Percentiles rank a stretch among this genome's conserved stretches.
Evolutionary conservation across 1,284 basidiomycete species (phyloP).

Genomic region (Taiwanofungus camphoratus): DNA sequence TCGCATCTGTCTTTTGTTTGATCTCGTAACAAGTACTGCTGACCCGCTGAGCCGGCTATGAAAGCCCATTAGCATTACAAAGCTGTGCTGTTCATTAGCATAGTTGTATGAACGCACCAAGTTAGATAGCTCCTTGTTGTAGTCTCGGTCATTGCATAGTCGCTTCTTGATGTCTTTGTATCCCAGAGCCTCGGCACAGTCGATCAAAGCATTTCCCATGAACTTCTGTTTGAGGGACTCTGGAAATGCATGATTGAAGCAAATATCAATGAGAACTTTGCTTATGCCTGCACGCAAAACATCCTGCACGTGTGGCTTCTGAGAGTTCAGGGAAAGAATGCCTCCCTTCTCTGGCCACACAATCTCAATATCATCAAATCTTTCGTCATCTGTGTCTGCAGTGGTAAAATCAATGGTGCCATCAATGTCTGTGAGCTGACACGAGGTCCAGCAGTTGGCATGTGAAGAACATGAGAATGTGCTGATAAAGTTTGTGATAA

Average conservation of each 20-base stretch:
- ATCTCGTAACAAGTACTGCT: background rate
- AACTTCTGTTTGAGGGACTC: background rate
- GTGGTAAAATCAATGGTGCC: no score
- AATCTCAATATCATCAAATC: conserved; percentile 1
- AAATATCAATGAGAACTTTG: background rate
- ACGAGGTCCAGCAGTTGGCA: no score
- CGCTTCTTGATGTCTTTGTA: background rate
- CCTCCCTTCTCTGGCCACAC: background rate
- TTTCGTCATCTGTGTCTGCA: no score
- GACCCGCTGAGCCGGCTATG: conserved; percentile 1
- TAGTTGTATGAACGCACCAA: background rate
- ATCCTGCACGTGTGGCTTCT: background rate
- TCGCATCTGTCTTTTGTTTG: conserved; percentile 1
- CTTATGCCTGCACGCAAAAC: background rate
- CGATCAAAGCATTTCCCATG: background rate
- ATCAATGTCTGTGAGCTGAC: no score
- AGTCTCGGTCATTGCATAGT: background rate
- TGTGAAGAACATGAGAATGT: no score
- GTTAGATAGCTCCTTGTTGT: background rate
- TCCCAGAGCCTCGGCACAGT: background rate
- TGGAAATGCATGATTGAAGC: background rate
- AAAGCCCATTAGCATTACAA: background rate
- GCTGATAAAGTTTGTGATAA: no score
- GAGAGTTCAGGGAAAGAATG: background rate
- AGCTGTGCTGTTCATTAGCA: background rate